Percentiles rank a stretch among this genome's conserved stretches.
Evolutionary conservation across 306 rosid species (phyloP).

Genomic region (Cyamopsis tetragonoloba): DNA sequence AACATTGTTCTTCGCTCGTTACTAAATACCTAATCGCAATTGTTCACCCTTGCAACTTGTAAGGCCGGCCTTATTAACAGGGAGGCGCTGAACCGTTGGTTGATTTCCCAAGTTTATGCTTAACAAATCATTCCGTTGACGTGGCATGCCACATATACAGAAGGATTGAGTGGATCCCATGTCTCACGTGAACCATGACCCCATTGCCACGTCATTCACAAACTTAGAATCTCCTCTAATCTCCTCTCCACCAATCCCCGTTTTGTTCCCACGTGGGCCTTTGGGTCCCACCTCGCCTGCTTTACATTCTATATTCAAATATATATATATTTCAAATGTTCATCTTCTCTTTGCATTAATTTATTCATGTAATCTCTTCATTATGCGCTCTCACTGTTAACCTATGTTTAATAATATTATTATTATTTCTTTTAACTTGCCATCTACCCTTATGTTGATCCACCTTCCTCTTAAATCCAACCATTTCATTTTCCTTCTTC

Average conservation of each 20-base stretch:
- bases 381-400: not conserved
- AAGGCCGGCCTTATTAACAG: too few species aligned
- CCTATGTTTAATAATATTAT: not conserved
- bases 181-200: slow-evolving; percentile 49
- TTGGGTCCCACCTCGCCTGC: slow-evolving; percentile 39
- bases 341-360: not conserved
- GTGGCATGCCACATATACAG: slow-evolving; percentile 23
- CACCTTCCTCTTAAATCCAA: slow-evolving; percentile 26
- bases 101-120: too few species aligned
- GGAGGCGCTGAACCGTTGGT: too few species aligned
- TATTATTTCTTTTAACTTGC: not conserved
- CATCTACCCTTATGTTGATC: not conserved
- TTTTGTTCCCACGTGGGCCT: slow-evolving; percentile 75
- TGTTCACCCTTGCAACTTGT: too few species aligned
- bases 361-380: not conserved
- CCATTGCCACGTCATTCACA: slow-evolving; percentile 48
- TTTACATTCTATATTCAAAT: slow-evolving; percentile 16
- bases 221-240: slow-evolving; percentile 67
- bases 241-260: slow-evolving; percentile 79
- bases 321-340: too few species aligned
- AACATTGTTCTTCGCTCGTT: too few species aligned
- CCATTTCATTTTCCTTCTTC: slow-evolving; percentile 23
- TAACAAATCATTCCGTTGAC: too few species aligned
- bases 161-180: slow-evolving; percentile 34
- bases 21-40: too few species aligned